Conservation (phyloP, 495 filamentous ascomycete species). For the Penicillium angulare region DNA sequence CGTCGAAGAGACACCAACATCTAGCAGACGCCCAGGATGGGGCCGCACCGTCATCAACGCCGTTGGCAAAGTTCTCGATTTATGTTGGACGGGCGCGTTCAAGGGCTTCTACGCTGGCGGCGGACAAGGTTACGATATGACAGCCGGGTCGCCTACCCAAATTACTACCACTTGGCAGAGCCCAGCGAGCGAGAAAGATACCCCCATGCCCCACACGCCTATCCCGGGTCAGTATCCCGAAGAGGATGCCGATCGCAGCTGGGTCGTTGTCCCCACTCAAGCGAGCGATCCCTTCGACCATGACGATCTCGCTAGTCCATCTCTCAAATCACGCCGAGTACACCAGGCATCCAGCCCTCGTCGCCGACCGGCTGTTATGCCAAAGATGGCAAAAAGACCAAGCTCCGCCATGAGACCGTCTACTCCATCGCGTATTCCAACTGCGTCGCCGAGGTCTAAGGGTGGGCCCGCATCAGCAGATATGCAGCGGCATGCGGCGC, state of each 20-base stretch:
- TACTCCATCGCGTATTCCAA: slow-evolving; percentile 36
- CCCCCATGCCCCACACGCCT: slow-evolving; percentile 14
- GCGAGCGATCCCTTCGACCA: slow-evolving; percentile 18
- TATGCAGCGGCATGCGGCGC: slow-evolving; percentile 64
- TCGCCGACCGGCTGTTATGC: slow-evolving; percentile 26
- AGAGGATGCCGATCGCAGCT: slow-evolving; percentile 60
- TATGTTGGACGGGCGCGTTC: slow-evolving; percentile 73
- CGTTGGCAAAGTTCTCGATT: slow-evolving; percentile 78
- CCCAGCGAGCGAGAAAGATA: slow-evolving; percentile 21
- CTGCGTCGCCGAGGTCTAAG: slow-evolving; percentile 34
- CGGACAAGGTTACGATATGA: slow-evolving; percentile 63
- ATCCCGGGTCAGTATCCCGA: slow-evolving; percentile 40
- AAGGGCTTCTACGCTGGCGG: slow-evolving; percentile 83
- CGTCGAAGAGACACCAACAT: slow-evolving; percentile 15
- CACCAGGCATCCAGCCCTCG: slow-evolving; percentile 28
- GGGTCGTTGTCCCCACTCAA: slow-evolving; percentile 69
- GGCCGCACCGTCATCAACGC: slow-evolving; percentile 52
- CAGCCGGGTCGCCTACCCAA: slow-evolving; percentile 11
- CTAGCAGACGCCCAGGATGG: slow-evolving; percentile 33
- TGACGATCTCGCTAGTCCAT: slow-evolving; percentile 18
- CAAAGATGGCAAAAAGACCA: slow-evolving; percentile 27
- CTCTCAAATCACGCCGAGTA: slow-evolving; percentile 17
- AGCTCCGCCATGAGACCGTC: slow-evolving; percentile 30
- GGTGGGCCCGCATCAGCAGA: slow-evolving; percentile 55
- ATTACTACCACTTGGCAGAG: slow-evolving; percentile 28